These are phyloP conservation scores for Osmozyma mogii DNA, from an alignment of 805 yeast species.

Conservation along the genomic window DNA sequence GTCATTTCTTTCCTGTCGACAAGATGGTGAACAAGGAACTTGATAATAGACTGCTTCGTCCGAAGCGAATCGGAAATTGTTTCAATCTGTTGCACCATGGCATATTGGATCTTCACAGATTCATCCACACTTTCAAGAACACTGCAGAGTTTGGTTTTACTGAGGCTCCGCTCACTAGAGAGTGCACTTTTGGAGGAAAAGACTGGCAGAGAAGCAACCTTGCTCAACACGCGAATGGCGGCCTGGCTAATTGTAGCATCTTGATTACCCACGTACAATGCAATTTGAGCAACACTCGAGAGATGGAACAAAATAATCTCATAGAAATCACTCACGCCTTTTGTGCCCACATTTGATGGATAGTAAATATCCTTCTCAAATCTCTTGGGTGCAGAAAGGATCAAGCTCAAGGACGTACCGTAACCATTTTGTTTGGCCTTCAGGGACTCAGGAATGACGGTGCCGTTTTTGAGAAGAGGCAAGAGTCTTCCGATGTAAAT, in stretches of 20 bases:
- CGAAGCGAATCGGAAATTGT: conserved; percentile 28
- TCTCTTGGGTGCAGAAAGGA: conserved; percentile 15
- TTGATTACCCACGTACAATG: conserved; percentile 62
- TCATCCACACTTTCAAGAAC: conserved; percentile 73
- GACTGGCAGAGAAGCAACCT: conserved; percentile 41
- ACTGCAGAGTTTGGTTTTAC: conserved; percentile 57
- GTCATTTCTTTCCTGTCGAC: conserved; percentile 37
- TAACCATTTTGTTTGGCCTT: conserved; percentile 12
- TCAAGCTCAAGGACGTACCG: conserved; percentile 23
- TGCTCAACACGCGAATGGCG: conserved; percentile 46
- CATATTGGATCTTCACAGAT: conserved; percentile 61
- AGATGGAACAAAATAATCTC: conserved; percentile 67
- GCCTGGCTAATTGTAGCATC: conserved; percentile 42
- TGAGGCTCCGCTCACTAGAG: conserved; percentile 21
- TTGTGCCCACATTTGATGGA: conserved; percentile 43
- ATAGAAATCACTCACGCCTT: conserved; percentile 55
- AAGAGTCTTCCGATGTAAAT: conserved; percentile 50
- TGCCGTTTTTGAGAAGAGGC: conserved; percentile 40
- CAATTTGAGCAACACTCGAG: conserved; percentile 65
- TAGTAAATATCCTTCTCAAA: conserved; percentile 26
- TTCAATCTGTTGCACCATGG: conserved; percentile 59
- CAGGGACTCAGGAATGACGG: conserved; percentile 4
- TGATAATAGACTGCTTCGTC: conserved; percentile 50
- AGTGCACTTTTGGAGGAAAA: conserved; percentile 25
- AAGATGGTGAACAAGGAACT: conserved; percentile 48